Conservation (phyloP, 768 basidiomycete genomes). For the Lanmaoa rubissima region DNA sequence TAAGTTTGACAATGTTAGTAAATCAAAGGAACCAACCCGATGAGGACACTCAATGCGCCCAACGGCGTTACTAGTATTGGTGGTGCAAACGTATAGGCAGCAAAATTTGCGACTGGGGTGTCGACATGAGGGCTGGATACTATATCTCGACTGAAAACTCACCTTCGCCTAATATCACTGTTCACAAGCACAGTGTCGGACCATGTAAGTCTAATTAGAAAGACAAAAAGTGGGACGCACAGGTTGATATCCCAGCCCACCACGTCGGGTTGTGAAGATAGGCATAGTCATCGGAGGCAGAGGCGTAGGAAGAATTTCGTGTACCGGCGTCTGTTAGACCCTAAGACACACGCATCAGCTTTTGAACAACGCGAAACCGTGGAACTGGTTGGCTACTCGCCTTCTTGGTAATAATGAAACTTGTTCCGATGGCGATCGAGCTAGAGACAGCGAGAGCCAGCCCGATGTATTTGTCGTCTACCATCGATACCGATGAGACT, state of each 20-base stretch:
- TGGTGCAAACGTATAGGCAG: constrained; percentile 96
- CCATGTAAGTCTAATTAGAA: constrained; percentile 7
- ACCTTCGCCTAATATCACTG: constrained; percentile 96
- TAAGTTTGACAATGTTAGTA: background rate
- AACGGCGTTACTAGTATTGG: constrained; percentile 97
- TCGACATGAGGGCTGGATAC: constrained; percentile 2
- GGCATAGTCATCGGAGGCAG: constrained; percentile 77
- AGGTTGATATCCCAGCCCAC: constrained; percentile 94
- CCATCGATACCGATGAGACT: constrained; percentile 40
- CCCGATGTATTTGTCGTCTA: constrained; percentile 96
- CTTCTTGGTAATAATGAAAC: constrained; percentile 99
- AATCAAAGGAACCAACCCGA: constrained; percentile 63
- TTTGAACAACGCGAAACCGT: constrained; percentile 1
- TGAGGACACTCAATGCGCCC: constrained; percentile 94
- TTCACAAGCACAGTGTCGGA: background rate
- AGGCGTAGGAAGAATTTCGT: constrained; percentile 45
- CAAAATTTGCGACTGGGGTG: constrained; percentile 76
- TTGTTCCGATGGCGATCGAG: constrained; percentile 86
- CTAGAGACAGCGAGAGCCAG: constrained; percentile 84
- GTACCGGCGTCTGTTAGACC: constrained; percentile 85
- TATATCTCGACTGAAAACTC: constrained; percentile 14
- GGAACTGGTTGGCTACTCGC: constrained; percentile 37
- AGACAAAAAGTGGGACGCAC: constrained; percentile 51
- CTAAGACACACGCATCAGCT: constrained; percentile 40
- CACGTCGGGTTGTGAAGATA: constrained; percentile 92